Evolutionary conservation across 2,329 filamentous ascomycete genomes (phyloP).

Genomic region (Phialophora macrospora): DNA sequence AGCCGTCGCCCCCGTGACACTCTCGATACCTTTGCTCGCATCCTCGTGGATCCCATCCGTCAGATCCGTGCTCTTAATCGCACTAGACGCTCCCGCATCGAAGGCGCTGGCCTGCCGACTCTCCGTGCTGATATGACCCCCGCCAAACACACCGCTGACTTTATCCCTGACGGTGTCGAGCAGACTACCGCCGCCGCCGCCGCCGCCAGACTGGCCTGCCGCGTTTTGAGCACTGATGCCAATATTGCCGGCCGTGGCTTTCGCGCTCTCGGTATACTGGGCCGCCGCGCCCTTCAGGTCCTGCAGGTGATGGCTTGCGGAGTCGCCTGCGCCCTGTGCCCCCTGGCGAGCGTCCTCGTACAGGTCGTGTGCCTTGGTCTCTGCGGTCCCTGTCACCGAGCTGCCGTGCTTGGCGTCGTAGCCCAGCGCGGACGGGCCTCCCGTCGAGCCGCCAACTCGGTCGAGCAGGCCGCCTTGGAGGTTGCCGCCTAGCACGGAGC

Average conservation of each 20-base stretch:
- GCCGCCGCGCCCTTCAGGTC: not conserved
- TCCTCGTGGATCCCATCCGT: conserved; percentile 6
- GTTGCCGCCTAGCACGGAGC: not conserved
- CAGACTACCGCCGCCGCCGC: not conserved
- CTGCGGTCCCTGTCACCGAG: not conserved
- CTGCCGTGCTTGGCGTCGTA: conserved; percentile 9
- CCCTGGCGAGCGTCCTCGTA: not conserved
- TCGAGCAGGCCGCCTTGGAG: conserved; percentile 6
- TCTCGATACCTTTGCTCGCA: conserved; percentile 3
- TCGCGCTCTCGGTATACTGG: too few relatives aligned
- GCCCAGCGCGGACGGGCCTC: not conserved
- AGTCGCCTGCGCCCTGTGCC: not conserved
- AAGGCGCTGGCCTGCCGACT: not conserved
- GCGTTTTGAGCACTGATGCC: too few relatives aligned
- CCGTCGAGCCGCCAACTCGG: not conserved
- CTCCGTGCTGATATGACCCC: not conserved
- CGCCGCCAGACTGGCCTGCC: not conserved
- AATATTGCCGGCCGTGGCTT: too few relatives aligned
- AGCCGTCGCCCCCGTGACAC: not conserved
- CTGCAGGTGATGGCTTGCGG: not conserved
- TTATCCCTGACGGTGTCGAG: not conserved
- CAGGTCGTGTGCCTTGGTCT: not conserved
- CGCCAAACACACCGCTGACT: not conserved
- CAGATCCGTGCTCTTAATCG: not conserved
- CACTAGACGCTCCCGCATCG: not conserved